A percentile compares a stretch with the other conserved stretches of the same genome.
Evolutionary conservation across 176 grass and related monocot species (phyloP).

Genomic region (Hordeum marinum): DNA sequence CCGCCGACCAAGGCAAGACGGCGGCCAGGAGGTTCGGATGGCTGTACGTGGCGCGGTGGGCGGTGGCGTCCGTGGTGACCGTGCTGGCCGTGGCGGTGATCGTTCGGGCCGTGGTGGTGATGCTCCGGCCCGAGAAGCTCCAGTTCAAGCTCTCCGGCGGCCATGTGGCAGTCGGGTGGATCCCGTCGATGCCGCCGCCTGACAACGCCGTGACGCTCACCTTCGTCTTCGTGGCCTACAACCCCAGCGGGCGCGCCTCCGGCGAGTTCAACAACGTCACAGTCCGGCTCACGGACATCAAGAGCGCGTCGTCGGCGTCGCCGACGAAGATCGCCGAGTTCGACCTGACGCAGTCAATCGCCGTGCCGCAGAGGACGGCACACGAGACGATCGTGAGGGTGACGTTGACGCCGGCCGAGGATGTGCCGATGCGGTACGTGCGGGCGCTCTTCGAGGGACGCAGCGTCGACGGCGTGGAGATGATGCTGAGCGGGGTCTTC

Average conservation of each 20-base stretch:
- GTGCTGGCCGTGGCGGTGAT: not conserved
- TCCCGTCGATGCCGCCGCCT: not conserved
- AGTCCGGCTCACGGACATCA: not conserved
- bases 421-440: constrained; percentile 2
- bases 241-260: constrained; percentile 1
- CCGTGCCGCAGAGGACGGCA: not conserved
- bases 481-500: not conserved
- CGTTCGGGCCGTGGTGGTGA: not conserved
- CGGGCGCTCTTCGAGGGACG: not conserved
- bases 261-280: not conserved
- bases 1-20: not conserved
- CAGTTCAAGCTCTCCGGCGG: not conserved
- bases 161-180: not conserved
- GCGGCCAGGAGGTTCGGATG: not conserved
- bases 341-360: fast-evolving
- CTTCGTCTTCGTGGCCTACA: not conserved
- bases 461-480: not conserved
- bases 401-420: not conserved
- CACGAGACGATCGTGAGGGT: not conserved
- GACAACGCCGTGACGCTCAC: fast-evolving
- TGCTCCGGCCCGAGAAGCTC: not conserved
- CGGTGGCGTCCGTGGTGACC: not conserved
- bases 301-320: not conserved
- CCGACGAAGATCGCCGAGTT: not conserved
- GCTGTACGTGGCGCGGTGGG: not conserved